Evolutionary conservation across 2,329 filamentous ascomycete genomes (phyloP), one percentile per base, ranked within the genome.

Genomic region (Ascochyta clinopodiicola): DNA sequence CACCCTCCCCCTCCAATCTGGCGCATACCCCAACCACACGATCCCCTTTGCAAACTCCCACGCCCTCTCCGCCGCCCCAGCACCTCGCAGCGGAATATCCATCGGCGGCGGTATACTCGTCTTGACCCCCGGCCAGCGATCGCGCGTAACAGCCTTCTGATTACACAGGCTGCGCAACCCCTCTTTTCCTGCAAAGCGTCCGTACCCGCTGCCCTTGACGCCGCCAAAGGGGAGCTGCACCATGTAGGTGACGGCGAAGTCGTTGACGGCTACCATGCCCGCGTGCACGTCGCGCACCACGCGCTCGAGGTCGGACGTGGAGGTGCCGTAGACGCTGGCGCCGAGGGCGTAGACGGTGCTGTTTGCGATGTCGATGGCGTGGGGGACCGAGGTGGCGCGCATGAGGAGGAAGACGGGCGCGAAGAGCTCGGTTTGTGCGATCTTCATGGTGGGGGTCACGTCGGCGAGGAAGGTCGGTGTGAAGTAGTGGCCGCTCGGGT

Each of bases 141-240:
- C 95, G 59, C 87, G 82, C 70, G 92, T 96, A 29, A 99, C 81
- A 52, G 89, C 87, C 80, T 99, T 99, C 61, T 87, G 75, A 76
- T 98, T 97, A 75, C 92, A 96, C 50, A 99, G 72, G 3, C 88
- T 88, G 32, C 91, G 83, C 21, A 99, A 78, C 0, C 95, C 95
- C 74, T 99, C 95, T 62, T 90, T 88, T 22, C 92, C 95, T 0
- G 92, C 94, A 77, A 99, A 99, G 2, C 94, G 84, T 1, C 95
- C 95, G 74, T 98, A 98, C 0, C 80, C 95, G 22, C 90, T 96
- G 1, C 92, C 94, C 54, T 86, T 87, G n/a, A 91, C 87, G 49
- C 93, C 95, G 34, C 95, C 95, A 76, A 99, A 99, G 0, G 95
- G 95, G 35, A 99, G 79, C 77, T 96, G 92, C 7, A 96, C 93